phyloP scores from a whole-genome alignment of 257 asterid species.

The Lantana camara region DNA sequence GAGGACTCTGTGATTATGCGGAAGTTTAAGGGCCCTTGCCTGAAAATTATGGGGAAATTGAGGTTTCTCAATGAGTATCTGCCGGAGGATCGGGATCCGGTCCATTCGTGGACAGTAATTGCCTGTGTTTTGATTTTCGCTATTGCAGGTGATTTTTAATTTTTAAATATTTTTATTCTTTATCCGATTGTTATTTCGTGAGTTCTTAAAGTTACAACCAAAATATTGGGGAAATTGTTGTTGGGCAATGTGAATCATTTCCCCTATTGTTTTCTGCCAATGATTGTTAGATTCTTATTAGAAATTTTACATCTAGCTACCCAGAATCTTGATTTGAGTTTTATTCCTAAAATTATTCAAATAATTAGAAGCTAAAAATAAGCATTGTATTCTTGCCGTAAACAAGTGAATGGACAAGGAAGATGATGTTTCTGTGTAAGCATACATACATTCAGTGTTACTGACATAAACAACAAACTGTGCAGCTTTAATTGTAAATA shows the following conservation, averaged over 20 bases:
- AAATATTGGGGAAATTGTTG: background rate
- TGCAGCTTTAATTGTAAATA: conserved; percentile 81
- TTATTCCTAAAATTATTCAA: background rate
- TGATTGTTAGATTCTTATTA: background rate
- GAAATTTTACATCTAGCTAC: too few relatives aligned
- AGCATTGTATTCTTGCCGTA: background rate
- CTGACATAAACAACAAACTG: conserved; percentile 37
- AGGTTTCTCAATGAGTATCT: conserved; percentile 74
- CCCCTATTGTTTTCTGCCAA: background rate
- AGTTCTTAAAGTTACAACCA: too few relatives aligned
- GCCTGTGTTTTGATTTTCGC: background rate
- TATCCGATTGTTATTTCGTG: background rate
- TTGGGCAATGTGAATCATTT: background rate
- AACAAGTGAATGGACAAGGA: background rate
- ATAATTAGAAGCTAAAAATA: background rate
- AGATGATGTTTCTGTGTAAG: conserved; percentile 17
- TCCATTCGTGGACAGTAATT: conserved; percentile 28
- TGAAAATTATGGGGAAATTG: conserved; percentile 46
- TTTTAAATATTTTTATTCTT: background rate
- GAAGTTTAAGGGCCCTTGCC: conserved; percentile 69
- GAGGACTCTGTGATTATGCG: conserved; percentile 83
- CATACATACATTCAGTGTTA: background rate
- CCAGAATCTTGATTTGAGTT: too few relatives aligned
- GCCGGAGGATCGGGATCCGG: conserved; percentile 99
- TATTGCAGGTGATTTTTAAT: background rate